These are phyloP conservation scores for Eurotiales sp. DNA, from an alignment of 2,329 filamentous ascomycete genomes.

Conservation along the genomic window DNA sequence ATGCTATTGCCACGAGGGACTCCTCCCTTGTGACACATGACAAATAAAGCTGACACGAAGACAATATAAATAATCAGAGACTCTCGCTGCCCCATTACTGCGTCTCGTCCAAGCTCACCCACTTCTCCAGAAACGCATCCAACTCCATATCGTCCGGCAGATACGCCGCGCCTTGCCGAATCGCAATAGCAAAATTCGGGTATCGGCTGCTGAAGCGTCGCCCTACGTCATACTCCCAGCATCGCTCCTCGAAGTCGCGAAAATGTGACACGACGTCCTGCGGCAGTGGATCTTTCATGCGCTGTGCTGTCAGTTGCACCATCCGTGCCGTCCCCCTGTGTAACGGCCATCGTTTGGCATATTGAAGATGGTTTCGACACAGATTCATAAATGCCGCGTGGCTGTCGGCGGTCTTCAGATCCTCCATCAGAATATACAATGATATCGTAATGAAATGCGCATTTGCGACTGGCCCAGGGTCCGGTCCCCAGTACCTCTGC, in stretches of 20 bases:
- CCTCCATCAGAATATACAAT: slow-evolving; percentile 26
- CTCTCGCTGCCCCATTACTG: neutral
- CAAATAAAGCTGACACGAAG: too few species aligned
- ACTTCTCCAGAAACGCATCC: slow-evolving; percentile 29
- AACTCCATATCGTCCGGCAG: slow-evolving; percentile 18
- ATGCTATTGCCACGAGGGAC: too few species aligned
- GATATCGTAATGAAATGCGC: slow-evolving; percentile 25
- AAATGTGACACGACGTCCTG: slow-evolving; percentile 23
- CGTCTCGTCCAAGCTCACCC: slow-evolving; percentile 17
- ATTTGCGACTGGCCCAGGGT: slow-evolving; percentile 24
- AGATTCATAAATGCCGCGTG: slow-evolving; percentile 25
- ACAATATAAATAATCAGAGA: too few species aligned
- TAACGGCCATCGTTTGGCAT: slow-evolving; percentile 24
- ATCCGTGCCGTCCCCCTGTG: slow-evolving; percentile 26
- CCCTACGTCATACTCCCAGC: slow-evolving; percentile 18
- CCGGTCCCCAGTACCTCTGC: slow-evolving; percentile 27
- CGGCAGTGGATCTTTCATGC: slow-evolving; percentile 22
- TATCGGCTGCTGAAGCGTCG: slow-evolving; percentile 26
- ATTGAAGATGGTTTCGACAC: slow-evolving; percentile 23
- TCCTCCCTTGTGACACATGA: too few species aligned
- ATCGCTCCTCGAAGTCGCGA: slow-evolving; percentile 19
- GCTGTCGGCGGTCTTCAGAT: slow-evolving; percentile 20
- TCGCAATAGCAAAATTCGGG: slow-evolving; percentile 16
- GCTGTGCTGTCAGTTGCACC: slow-evolving; percentile 24
- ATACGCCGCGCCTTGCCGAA: slow-evolving; percentile 1